A percentile compares a stretch with the other conserved stretches of the same genome.
Evolutionary conservation across 208 protist genomes (phyloP).

Genomic region (Trypanosoma avium): DNA sequence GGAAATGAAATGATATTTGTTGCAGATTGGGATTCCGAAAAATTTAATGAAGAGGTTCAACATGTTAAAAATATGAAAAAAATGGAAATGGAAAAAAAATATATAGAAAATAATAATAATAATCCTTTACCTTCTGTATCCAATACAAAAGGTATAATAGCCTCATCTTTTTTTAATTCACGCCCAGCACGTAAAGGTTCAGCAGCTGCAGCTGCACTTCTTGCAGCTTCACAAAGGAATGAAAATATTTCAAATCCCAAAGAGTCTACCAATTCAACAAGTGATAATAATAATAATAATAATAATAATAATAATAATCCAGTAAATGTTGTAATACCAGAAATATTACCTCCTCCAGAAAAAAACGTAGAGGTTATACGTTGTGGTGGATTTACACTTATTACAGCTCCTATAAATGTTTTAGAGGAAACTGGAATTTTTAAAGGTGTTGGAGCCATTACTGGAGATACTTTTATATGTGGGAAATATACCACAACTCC

Average conservation of each 20-base stretch:
- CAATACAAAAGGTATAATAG: constrained; percentile 21
- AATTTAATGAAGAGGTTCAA: constrained; percentile 27
- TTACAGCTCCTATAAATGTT: constrained; percentile 13
- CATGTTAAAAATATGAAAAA: neutral
- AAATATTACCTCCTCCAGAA: neutral
- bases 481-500: constrained; percentile 17
- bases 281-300: neutral
- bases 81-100: constrained; percentile 1
- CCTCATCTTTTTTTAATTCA: constrained; percentile 67
- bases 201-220: constrained; percentile 49
- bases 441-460: constrained; percentile 5
- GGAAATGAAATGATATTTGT: constrained; percentile 66
- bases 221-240: constrained; percentile 19
- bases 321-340: neutral
- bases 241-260: neutral
- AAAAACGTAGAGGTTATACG: neutral
- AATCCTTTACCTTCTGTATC: too few species aligned
- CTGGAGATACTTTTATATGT: constrained; percentile 29
- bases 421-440: constrained; percentile 14
- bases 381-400: constrained; percentile 17
- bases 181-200: constrained; percentile 19
- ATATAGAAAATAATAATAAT: neutral
- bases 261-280: neutral
- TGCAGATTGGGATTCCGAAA: constrained; percentile 49
- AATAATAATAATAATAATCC: neutral